Percentiles rank a stretch among this genome's conserved stretches.
Evolutionary conservation across 202 grass and related monocot species (phyloP).

Genomic region (Zizania palustris): DNA sequence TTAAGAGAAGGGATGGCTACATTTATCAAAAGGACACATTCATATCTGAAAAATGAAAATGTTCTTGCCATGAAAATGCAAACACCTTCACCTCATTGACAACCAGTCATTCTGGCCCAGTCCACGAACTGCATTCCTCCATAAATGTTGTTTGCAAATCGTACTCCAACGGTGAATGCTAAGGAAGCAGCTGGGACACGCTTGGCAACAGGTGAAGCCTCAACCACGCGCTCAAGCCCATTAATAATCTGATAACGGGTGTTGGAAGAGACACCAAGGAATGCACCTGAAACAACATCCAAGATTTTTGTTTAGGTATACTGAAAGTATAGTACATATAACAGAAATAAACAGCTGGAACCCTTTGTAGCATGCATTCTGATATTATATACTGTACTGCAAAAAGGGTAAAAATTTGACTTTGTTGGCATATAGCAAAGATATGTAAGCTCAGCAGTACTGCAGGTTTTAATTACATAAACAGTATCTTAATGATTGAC

Average conservation of each 20-base stretch:
- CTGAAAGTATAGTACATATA: neutral
- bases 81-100: slow-evolving; percentile 52
- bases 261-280: slow-evolving; percentile 92
- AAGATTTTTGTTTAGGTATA: slow-evolving; percentile 33
- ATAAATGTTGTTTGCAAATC: slow-evolving; percentile 89
- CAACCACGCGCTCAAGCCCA: slow-evolving; percentile 78
- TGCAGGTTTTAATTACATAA: neutral
- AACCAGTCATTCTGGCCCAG: slow-evolving; percentile 83
- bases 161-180: slow-evolving; percentile 86
- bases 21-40: neutral
- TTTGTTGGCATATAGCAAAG: neutral
- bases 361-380: slow-evolving; percentile 8
- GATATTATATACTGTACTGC: neutral
- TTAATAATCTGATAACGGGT: slow-evolving; percentile 98
- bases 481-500: neutral
- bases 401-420: neutral
- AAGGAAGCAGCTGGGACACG: slow-evolving; percentile 65
- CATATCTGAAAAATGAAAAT: neutral
- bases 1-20: neutral
- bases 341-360: neutral
- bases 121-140: slow-evolving; percentile 99
- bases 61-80: slow-evolving; percentile 30
- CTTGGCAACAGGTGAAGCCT: slow-evolving; percentile 78
- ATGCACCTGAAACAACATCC: slow-evolving; percentile 63
- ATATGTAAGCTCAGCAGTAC: neutral